These are phyloP conservation scores for Elsinoe perseae DNA, from an alignment of 2,329 filamentous ascomycete species.

Conservation along the genomic window DNA sequence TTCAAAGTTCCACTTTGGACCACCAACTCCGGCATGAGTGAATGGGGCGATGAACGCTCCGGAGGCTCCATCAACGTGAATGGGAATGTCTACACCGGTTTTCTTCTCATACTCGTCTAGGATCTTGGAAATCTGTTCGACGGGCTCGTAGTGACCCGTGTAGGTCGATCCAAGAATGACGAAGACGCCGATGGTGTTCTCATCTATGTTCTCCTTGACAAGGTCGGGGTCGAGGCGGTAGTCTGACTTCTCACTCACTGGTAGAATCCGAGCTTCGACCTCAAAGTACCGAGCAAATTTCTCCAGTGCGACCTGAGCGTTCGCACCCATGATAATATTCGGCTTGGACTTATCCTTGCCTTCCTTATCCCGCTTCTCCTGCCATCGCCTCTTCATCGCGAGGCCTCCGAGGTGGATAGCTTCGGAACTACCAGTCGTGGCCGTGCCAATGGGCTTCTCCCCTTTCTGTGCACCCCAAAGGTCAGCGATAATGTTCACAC, in stretches of 20 bases:
- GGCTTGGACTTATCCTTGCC: conserved; percentile 58
- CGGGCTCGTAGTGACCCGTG: conserved; percentile 65
- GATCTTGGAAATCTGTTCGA: conserved; percentile 58
- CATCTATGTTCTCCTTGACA: conserved; percentile 60
- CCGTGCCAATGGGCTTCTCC: conserved; percentile 59
- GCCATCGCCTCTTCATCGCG: conserved; percentile 69
- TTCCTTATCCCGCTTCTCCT: conserved; percentile 51
- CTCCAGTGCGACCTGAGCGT: conserved; percentile 64
- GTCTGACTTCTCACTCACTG: conserved; percentile 53
- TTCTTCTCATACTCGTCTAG: conserved; percentile 55
- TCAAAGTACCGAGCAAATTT: conserved; percentile 70
- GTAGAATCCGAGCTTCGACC: conserved; percentile 58
- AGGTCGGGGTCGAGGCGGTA: conserved; percentile 56
- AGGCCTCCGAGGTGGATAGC: conserved; percentile 63
- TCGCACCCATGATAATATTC: conserved; percentile 68
- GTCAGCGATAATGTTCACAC: conserved; percentile 59
- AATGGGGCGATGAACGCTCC: conserved; percentile 58
- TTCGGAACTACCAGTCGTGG: conserved; percentile 64
- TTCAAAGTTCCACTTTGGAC: conserved; percentile 56
- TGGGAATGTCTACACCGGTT: conserved; percentile 58
- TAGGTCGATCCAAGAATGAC: conserved; percentile 66
- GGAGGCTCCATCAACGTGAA: conserved; percentile 57
- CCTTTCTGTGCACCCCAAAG: conserved; percentile 56
- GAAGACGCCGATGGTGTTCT: conserved; percentile 71
- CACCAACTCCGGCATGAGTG: conserved; percentile 48